Conservation (phyloP, 2,329 filamentous ascomycete genomes). For the Ustilaginoidea virens region DNA sequence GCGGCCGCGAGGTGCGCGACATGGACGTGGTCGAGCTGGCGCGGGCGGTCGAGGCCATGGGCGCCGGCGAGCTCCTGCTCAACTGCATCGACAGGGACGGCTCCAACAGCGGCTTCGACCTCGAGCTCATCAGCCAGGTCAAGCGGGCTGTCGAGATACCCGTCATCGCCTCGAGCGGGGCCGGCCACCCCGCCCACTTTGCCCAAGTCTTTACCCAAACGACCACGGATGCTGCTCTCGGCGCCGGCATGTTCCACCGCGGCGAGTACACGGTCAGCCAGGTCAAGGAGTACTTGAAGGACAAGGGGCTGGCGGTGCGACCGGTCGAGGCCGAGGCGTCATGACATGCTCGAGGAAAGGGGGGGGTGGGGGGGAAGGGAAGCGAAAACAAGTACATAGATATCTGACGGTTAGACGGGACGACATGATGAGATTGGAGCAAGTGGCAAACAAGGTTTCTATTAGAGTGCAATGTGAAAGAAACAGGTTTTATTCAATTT, state of each 20-base stretch:
- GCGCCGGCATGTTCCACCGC: constrained; percentile 94
- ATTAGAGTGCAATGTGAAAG: no score
- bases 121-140: constrained; percentile 79
- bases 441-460: no score
- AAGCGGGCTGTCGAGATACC: constrained; percentile 81
- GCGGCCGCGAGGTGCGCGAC: constrained; percentile 85
- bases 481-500: no score
- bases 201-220: constrained; percentile 79
- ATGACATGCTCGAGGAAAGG: constrained; percentile 7
- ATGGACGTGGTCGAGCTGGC: constrained; percentile 82
- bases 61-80: constrained; percentile 80
- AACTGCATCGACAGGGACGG: constrained; percentile 98
- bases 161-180: constrained; percentile 88
- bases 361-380: no score
- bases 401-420: no score
- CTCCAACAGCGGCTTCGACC: constrained; percentile 84
- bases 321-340: constrained; percentile 48
- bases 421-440: no score
- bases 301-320: constrained; percentile 62
- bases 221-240: constrained; percentile 77
- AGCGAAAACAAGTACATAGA: no score
- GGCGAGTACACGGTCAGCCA: constrained; percentile 89
- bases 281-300: constrained; percentile 70
- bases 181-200: constrained; percentile 78
- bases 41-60: constrained; percentile 88